Conservation (phyloP, 768 basidiomycete species). For the Boletus sp. region DNA sequence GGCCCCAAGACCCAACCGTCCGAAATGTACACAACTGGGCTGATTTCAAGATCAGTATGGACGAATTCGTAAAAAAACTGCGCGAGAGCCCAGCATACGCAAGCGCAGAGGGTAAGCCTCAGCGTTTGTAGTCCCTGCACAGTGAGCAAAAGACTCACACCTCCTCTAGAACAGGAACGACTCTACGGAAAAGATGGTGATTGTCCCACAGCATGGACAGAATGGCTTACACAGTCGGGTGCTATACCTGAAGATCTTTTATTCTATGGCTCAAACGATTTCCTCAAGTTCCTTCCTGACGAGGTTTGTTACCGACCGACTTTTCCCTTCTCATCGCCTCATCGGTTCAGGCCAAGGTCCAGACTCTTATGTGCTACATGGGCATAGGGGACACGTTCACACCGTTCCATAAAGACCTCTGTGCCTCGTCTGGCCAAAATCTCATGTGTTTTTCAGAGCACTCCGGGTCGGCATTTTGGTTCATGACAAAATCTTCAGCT, state of each 20-base stretch:
- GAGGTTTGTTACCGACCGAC: slow-evolving; percentile 36
- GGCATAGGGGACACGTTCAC: slow-evolving; percentile 83
- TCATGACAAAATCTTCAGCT: slow-evolving; percentile 69
- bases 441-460: slow-evolving; percentile 80
- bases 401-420: slow-evolving; percentile 81
- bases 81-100: slow-evolving; percentile 36
- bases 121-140: neutral
- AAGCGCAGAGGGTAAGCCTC: slow-evolving; percentile 36
- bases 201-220: slow-evolving; percentile 63
- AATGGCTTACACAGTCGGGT: slow-evolving; percentile 49
- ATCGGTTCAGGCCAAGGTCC: slow-evolving; percentile 50
- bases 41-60: slow-evolving; percentile 50
- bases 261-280: slow-evolving; percentile 53
- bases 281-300: slow-evolving; percentile 53
- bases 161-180: slow-evolving; percentile 48
- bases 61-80: slow-evolving; percentile 50
- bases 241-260: slow-evolving; percentile 53
- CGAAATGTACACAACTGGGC: slow-evolving; percentile 60
- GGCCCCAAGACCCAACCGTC: slow-evolving; percentile 48
- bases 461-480: slow-evolving; percentile 76
- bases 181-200: slow-evolving; percentile 76
- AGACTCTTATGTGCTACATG: slow-evolving; percentile 84
- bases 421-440: slow-evolving; percentile 82
- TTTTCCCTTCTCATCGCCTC: neutral
- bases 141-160: neutral